Base-by-base conservation (phyloP, 129 eudicot genomes). In the Arctium lappa region DNA sequence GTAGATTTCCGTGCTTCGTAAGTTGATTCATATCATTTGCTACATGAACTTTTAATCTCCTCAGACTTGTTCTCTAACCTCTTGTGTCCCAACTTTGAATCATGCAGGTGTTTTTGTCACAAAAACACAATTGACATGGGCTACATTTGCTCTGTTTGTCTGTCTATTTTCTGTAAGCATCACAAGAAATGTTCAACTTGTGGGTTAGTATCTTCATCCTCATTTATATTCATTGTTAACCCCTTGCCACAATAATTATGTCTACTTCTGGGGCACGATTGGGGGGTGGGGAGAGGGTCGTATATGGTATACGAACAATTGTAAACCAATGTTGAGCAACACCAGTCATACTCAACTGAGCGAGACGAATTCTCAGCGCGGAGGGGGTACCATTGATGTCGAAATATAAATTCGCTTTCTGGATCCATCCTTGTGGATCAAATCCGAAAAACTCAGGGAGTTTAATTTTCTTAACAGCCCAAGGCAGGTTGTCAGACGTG, bases 1-100 rank as follows among this genome's bases (percentile, higher is more conserved):
- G 94, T 92, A 44, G 97, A 92, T 88, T 92, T 92, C 31, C 97
- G 97, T 81, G 97, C 97, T 39, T 92, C 97, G 97, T 92, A 88
- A 92, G 97, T 87, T 62, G 5, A 39, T 60, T 56, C 22, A 15
- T 56, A 56, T 56, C 8, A 56, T 56, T 56, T 60, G 65, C 6
- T 53, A 15, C 7, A 53, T 53, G 2, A 60, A 60, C 29, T 60
- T 60, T 60, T 50, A 50, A 18, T 50, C 18, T 50, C 18, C 5
- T 50, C 18, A 15, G 65, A 53, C 68, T 16, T 60, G 8, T 60
- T 16, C 29, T 60, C 29, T 60, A n/a, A 60, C n/a, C 27, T 60
- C 29, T n/a, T 6, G 27, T 22, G 27, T 22, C 27, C 27, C 27
- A 22, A 18, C 8, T 60, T 60, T 60, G 29, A 60, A 60, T 60